These are phyloP conservation scores for Leccinum arenicola DNA, from an alignment of 768 basidiomycete genomes.

Conservation along the genomic window DNA sequence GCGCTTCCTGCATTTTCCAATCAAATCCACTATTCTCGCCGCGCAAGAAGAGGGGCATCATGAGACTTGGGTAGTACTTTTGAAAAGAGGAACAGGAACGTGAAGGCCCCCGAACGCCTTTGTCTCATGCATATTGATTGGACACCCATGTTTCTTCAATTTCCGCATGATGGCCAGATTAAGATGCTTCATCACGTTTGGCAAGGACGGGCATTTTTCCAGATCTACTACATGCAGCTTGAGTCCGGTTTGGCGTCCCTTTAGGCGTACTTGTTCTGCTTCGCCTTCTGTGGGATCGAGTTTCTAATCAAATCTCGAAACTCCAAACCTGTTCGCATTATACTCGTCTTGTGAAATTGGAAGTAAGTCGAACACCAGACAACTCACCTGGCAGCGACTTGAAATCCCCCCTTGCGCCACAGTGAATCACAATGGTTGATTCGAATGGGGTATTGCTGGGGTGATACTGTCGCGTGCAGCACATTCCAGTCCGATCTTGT, in stretches of 20 bases:
- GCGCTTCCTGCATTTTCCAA: not conserved
- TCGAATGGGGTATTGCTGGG: not conserved
- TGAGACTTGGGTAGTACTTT: not conserved
- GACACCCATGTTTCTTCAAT: constrained; percentile 1
- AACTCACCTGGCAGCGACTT: not conserved
- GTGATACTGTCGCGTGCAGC: not conserved
- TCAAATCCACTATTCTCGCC: not conserved
- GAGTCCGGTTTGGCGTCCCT: not conserved
- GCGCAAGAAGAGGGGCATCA: not conserved
- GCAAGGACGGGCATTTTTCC: not conserved
- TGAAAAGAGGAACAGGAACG: not conserved
- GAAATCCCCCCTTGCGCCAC: not conserved
- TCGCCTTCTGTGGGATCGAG: not conserved
- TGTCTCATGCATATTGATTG: not conserved
- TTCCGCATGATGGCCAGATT: not conserved
- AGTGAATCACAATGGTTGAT: not conserved
- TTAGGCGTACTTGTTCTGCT: not conserved
- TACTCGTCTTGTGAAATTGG: not conserved
- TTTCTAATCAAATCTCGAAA: not conserved
- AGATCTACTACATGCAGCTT: not conserved
- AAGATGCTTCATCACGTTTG: not conserved
- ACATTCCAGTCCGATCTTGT: constrained; percentile 4
- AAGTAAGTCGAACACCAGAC: not conserved
- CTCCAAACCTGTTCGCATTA: not conserved
- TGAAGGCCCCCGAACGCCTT: not conserved